Conservation (phyloP, 176 grass and related monocot species). For the Eragrostis curvula region DNA sequence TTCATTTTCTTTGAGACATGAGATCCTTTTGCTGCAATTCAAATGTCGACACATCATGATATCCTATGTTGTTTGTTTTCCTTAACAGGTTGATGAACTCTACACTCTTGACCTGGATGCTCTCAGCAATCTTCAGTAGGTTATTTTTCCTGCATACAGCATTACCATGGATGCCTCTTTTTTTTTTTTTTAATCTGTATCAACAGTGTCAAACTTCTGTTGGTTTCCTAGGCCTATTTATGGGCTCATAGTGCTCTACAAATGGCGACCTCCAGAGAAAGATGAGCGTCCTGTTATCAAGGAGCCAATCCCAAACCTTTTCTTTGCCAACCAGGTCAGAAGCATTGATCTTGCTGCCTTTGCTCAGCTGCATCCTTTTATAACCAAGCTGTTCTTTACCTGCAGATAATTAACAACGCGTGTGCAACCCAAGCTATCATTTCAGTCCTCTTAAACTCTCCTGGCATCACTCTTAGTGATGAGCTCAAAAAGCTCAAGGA, state of each 20-base stretch:
- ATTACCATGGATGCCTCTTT: slow-evolving; percentile 13
- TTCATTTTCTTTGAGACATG: slow-evolving; percentile 1
- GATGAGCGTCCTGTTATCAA: slow-evolving; percentile 58
- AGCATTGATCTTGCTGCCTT: slow-evolving; percentile 6
- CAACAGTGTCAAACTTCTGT: not conserved
- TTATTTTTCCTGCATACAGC: slow-evolving; percentile 6
- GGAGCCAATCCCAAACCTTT: slow-evolving; percentile 62
- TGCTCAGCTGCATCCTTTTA: slow-evolving; percentile 8
- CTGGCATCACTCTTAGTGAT: slow-evolving; percentile 69
- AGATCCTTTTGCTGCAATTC: not conserved
- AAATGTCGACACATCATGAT: not conserved
- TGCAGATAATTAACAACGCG: slow-evolving; percentile 93
- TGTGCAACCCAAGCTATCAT: slow-evolving; percentile 98
- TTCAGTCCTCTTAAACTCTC: slow-evolving; percentile 81
- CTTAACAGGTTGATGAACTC: slow-evolving; percentile 85
- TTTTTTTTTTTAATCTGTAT: slow-evolving; percentile 18
- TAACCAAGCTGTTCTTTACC: slow-evolving; percentile 25
- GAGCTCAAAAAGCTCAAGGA: slow-evolving; percentile 81
- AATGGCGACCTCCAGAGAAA: slow-evolving; percentile 80
- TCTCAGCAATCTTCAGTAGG: slow-evolving; percentile 75
- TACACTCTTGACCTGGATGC: slow-evolving; percentile 92
- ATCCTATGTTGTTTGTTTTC: slow-evolving; percentile 16
- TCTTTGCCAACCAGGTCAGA: slow-evolving; percentile 72
- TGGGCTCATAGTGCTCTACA: slow-evolving; percentile 89
- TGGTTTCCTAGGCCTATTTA: slow-evolving; percentile 72